Conservation (phyloP, 371 early-diverging fungal genomes). For the Funneliformis caledonium region DNA sequence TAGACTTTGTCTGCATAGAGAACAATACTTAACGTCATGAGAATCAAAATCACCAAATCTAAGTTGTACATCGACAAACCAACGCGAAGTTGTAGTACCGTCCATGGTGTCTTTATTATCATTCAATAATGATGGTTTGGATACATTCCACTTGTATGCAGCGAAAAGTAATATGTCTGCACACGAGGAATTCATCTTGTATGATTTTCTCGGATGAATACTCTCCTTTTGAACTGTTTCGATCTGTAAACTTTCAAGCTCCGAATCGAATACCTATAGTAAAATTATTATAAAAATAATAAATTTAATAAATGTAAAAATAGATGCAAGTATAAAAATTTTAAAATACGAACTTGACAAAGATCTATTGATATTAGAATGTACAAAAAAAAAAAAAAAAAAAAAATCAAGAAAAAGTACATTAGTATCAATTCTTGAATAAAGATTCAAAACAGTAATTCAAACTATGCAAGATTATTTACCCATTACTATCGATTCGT, state of each 20-base stretch:
- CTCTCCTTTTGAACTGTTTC: constrained; percentile 99
- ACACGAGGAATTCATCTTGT: constrained; percentile 95
- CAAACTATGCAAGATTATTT: not conserved
- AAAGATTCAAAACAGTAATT: not conserved
- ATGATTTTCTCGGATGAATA: constrained; percentile 98
- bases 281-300: not conserved
- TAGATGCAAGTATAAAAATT: too few relatives aligned
- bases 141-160: constrained; percentile 97
- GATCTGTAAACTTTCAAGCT: constrained; percentile 96
- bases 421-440: not conserved
- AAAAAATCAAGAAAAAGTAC: not conserved
- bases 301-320: not conserved
- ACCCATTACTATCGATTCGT: constrained; percentile 92
- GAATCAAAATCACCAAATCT: constrained; percentile 99
- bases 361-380: not conserved
- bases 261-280: constrained; percentile 95
- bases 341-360: not conserved
- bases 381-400: not conserved
- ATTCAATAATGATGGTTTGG: constrained; percentile 90
- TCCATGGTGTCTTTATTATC: constrained; percentile 94
- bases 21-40: constrained; percentile 67
- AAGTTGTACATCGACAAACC: constrained; percentile 98
- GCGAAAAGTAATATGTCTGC: constrained; percentile 97
- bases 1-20: not conserved
- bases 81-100: constrained; percentile 93